These are phyloP conservation scores for Pulveroboletus sp. DNA, from an alignment of 768 basidiomycete species.

Conservation along the genomic window DNA sequence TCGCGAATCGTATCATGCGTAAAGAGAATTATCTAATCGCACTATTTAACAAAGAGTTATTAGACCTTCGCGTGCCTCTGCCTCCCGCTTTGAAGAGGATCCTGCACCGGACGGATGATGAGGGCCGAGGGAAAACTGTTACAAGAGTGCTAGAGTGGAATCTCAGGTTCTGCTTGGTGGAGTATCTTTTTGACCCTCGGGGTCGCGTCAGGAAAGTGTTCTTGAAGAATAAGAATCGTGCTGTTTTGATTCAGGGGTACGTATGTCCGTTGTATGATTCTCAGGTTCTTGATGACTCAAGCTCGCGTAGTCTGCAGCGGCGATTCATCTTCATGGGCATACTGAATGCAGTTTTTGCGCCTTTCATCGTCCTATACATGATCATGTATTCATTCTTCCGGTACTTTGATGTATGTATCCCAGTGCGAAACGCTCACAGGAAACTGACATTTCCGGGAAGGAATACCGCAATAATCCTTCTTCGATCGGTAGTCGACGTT, in stretches of 20 bases:
- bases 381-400: slow-evolving; percentile 99
- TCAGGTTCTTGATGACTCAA: slow-evolving; percentile 1
- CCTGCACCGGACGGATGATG: slow-evolving; percentile 39
- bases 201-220: slow-evolving; percentile 91
- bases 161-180: slow-evolving; percentile 90
- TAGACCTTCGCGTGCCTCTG: slow-evolving; percentile 83
- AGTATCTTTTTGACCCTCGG: slow-evolving; percentile 87
- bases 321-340: slow-evolving; percentile 97
- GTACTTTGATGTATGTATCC: slow-evolving; percentile 84
- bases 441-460: slow-evolving; percentile 38
- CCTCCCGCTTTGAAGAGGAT: slow-evolving; percentile 56
- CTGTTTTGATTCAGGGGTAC: slow-evolving; percentile 78
- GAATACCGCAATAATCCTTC: slow-evolving; percentile 99
- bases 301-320: slow-evolving; percentile 56
- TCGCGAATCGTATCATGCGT: slow-evolving; percentile 95
- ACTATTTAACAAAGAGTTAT: slow-evolving; percentile 92
- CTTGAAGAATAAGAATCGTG: slow-evolving; percentile 77
- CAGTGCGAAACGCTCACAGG: background rate
- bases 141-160: slow-evolving; percentile 98
- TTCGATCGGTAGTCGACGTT: slow-evolving; percentile 85
- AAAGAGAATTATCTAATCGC: slow-evolving; percentile 99
- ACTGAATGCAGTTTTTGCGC: slow-evolving; percentile 91
- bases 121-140: slow-evolving; percentile 72
- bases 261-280: slow-evolving; percentile 21
- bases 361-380: slow-evolving; percentile 95